Percentiles rank a stretch among this genome's conserved stretches.
These are phyloP conservation scores for Rhododendron vialii DNA, from an alignment of 148 eudicot species.

Conservation along the genomic window DNA sequence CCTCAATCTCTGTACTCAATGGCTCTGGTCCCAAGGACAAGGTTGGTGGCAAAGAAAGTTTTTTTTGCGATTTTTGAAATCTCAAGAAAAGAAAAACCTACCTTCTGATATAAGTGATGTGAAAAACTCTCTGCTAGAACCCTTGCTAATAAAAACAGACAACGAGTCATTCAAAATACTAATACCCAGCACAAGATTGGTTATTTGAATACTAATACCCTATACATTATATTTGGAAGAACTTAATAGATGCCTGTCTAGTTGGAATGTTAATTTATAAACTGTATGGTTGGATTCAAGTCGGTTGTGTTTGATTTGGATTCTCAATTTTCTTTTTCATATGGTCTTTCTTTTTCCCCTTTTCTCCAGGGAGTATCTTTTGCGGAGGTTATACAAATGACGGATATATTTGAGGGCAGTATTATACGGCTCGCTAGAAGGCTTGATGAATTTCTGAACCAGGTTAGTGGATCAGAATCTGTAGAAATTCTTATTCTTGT, in stretches of 20 bases:
- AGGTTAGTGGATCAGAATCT: constrained; percentile 39
- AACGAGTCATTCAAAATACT: neutral
- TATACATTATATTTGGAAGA: neutral
- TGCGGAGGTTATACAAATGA: constrained; percentile 93
- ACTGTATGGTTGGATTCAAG: neutral
- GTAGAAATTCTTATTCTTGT: constrained; percentile 9
- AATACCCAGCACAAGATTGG: neutral
- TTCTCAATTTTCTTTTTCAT: neutral
- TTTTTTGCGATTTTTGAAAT: neutral
- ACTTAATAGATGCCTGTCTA: neutral
- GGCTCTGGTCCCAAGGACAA: neutral
- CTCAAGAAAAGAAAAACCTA: neutral
- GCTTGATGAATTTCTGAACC: constrained; percentile 95
- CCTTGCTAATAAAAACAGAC: neutral
- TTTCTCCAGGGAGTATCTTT: constrained; percentile 76
- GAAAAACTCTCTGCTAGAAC: neutral
- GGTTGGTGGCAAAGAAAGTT: neutral
- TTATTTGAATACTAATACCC: neutral
- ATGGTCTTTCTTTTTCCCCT: neutral
- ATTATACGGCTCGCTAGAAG: constrained; percentile 86
- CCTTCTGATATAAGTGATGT: neutral
- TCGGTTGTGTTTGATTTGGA: neutral
- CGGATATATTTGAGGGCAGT: constrained; percentile 97
- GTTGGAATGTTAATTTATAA: neutral
- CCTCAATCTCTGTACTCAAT: neutral